These are phyloP conservation scores for Schoenoplectus triqueter DNA, from an alignment of 202 grass and related monocot genomes.

Conservation along the genomic window DNA sequence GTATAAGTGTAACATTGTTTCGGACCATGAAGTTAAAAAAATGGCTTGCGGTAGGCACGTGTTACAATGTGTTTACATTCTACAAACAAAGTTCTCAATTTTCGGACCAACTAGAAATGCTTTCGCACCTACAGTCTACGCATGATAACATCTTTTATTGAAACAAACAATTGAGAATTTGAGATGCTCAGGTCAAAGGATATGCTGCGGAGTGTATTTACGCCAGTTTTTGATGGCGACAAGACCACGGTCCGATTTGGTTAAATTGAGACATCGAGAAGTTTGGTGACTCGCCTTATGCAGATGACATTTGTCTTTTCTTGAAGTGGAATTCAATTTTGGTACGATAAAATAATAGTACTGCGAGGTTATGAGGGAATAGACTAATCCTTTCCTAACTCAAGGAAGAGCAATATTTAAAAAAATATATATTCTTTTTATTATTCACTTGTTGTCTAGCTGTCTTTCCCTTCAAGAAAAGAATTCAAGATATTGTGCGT, in stretches of 20 bases:
- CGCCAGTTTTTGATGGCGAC: background rate
- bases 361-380: background rate
- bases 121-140: background rate
- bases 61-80: too few relatives aligned
- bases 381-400: background rate
- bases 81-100: too few relatives aligned
- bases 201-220: background rate
- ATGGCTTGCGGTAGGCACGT: too few relatives aligned
- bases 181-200: background rate
- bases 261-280: constrained; percentile 4
- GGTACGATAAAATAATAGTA: constrained; percentile 9
- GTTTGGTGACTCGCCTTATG: background rate
- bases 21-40: too few relatives aligned
- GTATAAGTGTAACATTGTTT: too few relatives aligned
- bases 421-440: too few relatives aligned
- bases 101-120: too few relatives aligned
- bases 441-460: too few relatives aligned
- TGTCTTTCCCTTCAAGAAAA: too few relatives aligned
- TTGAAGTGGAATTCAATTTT: constrained; percentile 36
- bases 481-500: too few relatives aligned
- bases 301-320: background rate
- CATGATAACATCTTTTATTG: background rate
- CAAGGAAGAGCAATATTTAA: background rate
- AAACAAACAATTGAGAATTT: background rate
- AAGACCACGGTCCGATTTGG: background rate